Conservation (phyloP, 495 filamentous ascomycete species). For the Talaromyces thailandensis region DNA sequence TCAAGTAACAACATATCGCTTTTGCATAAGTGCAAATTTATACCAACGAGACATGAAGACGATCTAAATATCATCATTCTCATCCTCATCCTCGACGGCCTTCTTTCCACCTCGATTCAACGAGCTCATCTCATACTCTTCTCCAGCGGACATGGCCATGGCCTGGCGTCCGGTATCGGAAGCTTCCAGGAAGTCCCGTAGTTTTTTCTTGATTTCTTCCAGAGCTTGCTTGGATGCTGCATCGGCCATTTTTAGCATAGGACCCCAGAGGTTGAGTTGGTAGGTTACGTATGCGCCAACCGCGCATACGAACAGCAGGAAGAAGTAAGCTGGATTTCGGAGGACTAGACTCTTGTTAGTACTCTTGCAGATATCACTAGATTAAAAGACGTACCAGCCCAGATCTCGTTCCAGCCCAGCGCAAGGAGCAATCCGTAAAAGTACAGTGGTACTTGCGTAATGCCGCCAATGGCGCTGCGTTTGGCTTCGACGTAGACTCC, state of each 20-base stretch:
- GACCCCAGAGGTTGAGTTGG: constrained; percentile 88
- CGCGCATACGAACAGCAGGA: constrained; percentile 69
- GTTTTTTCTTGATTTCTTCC: constrained; percentile 78
- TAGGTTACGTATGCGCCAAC: constrained; percentile 81
- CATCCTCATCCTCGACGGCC: constrained; percentile 22
- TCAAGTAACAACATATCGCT: neutral
- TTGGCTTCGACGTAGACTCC: constrained; percentile 97
- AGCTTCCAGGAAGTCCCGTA: constrained; percentile 77
- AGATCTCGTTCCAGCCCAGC: constrained; percentile 94
- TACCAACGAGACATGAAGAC: neutral
- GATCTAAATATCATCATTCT: constrained; percentile 21
- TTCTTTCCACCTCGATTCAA: constrained; percentile 14
- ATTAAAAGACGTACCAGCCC: constrained; percentile 58
- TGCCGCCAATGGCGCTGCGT: constrained; percentile 87
- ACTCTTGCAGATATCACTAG: neutral
- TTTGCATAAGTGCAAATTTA: neutral
- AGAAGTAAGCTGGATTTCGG: constrained; percentile 85
- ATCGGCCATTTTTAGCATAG: constrained; percentile 84
- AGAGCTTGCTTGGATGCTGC: constrained; percentile 79
- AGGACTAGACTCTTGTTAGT: constrained; percentile 48
- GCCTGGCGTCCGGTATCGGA: constrained; percentile 73
- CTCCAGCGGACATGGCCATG: constrained; percentile 54
- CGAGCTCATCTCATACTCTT: constrained; percentile 40
- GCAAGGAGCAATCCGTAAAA: constrained; percentile 85
- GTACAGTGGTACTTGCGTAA: constrained; percentile 83